A percentile compares a stretch with the other conserved stretches of the same genome.
Conservation (phyloP, 2,329 filamentous ascomycete genomes). For the Xylariaceae sp. region DNA sequence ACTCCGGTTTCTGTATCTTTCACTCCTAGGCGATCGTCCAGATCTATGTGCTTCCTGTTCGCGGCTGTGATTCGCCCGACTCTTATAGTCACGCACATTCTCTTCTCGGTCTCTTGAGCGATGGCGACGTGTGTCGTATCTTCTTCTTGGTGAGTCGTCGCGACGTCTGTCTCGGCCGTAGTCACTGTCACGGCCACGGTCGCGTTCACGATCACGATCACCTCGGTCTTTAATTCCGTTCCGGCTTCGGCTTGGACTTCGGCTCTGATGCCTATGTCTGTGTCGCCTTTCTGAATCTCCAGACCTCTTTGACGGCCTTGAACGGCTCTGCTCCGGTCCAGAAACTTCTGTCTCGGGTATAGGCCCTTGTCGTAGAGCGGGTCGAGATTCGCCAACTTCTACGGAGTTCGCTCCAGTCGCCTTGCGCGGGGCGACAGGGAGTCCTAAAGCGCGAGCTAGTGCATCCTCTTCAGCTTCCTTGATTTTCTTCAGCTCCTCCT, state of each 20-base stretch:
- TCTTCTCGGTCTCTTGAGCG: constrained; percentile 41
- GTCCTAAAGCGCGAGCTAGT: constrained; percentile 73
- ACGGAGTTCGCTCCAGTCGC: constrained; percentile 64
- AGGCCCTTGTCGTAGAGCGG: constrained; percentile 22
- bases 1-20: constrained; percentile 26
- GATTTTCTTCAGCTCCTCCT: constrained; percentile 68
- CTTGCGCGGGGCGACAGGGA: constrained; percentile 63
- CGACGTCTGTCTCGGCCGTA: constrained; percentile 29
- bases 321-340: constrained; percentile 21
- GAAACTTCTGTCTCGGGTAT: constrained; percentile 9
- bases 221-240: constrained; percentile 26
- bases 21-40: constrained; percentile 17
- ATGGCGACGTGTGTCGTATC: constrained; percentile 22
- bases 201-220: neutral
- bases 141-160: constrained; percentile 29
- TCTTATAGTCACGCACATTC: constrained; percentile 42
- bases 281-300: constrained; percentile 34
- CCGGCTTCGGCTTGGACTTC: constrained; percentile 31
- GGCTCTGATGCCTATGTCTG: constrained; percentile 35
- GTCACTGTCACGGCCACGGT: constrained; percentile 28
- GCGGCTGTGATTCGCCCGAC: constrained; percentile 23
- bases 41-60: constrained; percentile 20
- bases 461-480: constrained; percentile 94
- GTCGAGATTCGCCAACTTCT: constrained; percentile 46
- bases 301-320: constrained; percentile 26